Percentiles rank a stretch among this genome's conserved stretches.
These are phyloP conservation scores for Starmera dryadoides DNA, from an alignment of 805 yeast species.

Conservation along the genomic window DNA sequence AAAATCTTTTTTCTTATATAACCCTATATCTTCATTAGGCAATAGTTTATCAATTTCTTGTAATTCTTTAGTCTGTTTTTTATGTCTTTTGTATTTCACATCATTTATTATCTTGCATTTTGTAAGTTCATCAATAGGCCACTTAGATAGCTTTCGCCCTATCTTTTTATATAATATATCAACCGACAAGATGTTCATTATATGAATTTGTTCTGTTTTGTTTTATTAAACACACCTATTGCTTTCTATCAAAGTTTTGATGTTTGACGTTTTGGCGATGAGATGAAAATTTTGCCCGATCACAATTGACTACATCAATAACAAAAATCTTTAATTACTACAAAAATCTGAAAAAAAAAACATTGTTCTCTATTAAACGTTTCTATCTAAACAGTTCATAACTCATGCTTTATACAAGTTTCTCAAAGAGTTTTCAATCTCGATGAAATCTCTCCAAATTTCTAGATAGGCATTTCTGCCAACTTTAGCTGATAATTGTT, in stretches of 20 bases:
- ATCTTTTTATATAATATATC: neutral
- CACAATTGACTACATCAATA: no score
- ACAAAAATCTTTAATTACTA: no score
- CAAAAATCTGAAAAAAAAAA: no score
- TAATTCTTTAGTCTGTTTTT: constrained; percentile 7
- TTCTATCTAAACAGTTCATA: neutral
- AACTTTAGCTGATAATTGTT: constrained; percentile 45
- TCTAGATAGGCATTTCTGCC: constrained; percentile 52
- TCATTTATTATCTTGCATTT: constrained; percentile 5
- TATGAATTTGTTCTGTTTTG: no score
- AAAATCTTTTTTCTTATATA: constrained; percentile 1
- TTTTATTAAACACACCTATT: no score
- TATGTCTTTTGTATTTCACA: constrained; percentile 4
- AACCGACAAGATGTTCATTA: no score
- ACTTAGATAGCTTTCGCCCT: constrained; percentile 1
- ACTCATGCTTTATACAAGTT: constrained; percentile 2
- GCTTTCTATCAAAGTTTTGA: no score
- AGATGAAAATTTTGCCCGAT: no score
- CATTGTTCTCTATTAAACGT: no score
- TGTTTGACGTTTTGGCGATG: no score
- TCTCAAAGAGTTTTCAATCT: constrained; percentile 38
- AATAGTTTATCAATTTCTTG: constrained; percentile 5
- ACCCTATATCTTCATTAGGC: neutral
- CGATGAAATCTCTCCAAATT: constrained; percentile 61
- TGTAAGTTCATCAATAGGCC: constrained; percentile 7